Conservation (phyloP, 768 basidiomycete genomes). For the Lyophyllum shimeji region DNA sequence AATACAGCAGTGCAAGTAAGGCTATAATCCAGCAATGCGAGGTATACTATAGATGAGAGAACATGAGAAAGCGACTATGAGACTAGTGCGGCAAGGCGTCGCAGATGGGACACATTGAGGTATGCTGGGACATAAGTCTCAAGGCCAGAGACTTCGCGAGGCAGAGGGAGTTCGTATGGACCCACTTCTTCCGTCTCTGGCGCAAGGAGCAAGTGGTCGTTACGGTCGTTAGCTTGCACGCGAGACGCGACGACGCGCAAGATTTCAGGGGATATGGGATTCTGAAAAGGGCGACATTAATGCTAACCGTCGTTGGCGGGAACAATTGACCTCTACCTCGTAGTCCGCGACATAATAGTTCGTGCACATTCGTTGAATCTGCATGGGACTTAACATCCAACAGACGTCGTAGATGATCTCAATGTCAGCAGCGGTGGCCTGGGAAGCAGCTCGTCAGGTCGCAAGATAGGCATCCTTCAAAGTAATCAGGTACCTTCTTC, state of each 20-base stretch:
- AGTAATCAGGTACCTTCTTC: slow-evolving; percentile 69
- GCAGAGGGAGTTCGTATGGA: slow-evolving; percentile 89
- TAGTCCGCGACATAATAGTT: slow-evolving; percentile 99
- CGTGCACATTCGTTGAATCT: slow-evolving; percentile 98
- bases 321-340: slow-evolving; percentile 57
- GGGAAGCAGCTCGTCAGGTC: slow-evolving; percentile 12
- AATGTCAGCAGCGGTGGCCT: slow-evolving; percentile 94
- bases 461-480: not conserved
- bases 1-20: slow-evolving; percentile 39
- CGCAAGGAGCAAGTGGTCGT: slow-evolving; percentile 92
- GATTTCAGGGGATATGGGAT: slow-evolving; percentile 96
- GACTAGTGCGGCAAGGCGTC: slow-evolving; percentile 84
- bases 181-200: slow-evolving; percentile 98
- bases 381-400: slow-evolving; percentile 99
- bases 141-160: slow-evolving; percentile 91
- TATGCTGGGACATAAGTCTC: slow-evolving; percentile 97
- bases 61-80: slow-evolving; percentile 44
- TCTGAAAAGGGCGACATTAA: slow-evolving; percentile 42
- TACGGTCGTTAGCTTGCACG: slow-evolving; percentile 94
- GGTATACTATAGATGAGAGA: slow-evolving; percentile 45
- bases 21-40: slow-evolving; percentile 41
- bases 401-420: slow-evolving; percentile 99
- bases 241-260: slow-evolving; percentile 94
- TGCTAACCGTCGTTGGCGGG: not conserved
- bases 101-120: slow-evolving; percentile 85